Evolutionary conservation across 371 early-diverging fungal genomes (phyloP), one percentile per base, ranked within the genome.

Genomic region (Haplosporangium sp.): DNA sequence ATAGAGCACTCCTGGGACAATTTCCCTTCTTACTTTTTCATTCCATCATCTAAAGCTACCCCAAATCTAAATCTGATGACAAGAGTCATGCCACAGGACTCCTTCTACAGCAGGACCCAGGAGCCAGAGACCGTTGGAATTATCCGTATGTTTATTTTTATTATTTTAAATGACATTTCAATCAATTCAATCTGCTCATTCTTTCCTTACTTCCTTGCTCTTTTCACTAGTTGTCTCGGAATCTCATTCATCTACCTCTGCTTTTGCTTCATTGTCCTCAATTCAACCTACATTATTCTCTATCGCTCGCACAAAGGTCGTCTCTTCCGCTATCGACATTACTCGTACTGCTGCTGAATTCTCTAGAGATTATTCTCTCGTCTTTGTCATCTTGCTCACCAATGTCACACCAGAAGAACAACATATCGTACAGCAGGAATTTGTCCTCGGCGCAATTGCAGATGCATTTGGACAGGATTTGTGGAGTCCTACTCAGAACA

Each of bases 401-500:
- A 52, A 37, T 47, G 17, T 39, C 10, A 47, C 57, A 0, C 8
- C 55, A 27, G 58, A 61, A n/a, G 60, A 56, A 34, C n/a, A 55
- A 13, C 2, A 63, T 3, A 38, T 67, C 27, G n/a, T 58, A 17
- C 45, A 67, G 6, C 74, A 81, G 34, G 81, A 81, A 27, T 20
- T 42, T n/a, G 60, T 81, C 20, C 69, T 81, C 0, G 69, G 71
- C 1, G 81, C 81, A 3, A 58, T 81, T 10, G 81, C 81, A 4
- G 72, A 81, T 53, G 63, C 81, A 4, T 81, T 81, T 40, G 75
- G 81, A 6, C 81, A 81, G 63, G 75, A 81, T 42, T 42, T 81
- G 40, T 70, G 73, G 64, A 63, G 44, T 58, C 35, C 61, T 3
- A 53, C 34, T 3, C 52, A 68, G 27, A 63, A 44, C 58, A 63